phyloP scores from a whole-genome alignment of 2,329 filamentous ascomycete genomes.

The Fonsecaea multimorphosa region DNA sequence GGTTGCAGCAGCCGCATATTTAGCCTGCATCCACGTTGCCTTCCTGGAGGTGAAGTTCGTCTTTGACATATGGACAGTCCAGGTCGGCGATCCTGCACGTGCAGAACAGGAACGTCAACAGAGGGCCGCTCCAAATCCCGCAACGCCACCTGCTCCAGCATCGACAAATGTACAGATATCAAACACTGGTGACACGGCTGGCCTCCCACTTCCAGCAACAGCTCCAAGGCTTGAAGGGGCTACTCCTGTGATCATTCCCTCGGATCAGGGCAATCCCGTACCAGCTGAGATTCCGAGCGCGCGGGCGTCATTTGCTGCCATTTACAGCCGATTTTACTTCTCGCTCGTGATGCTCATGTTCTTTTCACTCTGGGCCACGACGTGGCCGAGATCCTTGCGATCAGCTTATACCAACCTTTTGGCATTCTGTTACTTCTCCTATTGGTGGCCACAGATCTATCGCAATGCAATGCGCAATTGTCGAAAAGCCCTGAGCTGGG shows the following conservation, averaged over 20 bases:
- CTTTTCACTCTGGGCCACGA: conserved; percentile 63
- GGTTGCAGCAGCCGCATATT: conserved; percentile 62
- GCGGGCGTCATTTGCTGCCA: conserved; percentile 60
- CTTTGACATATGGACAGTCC: conserved; percentile 71
- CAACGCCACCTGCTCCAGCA: conserved; percentile 15
- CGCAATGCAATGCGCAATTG: conserved; percentile 91
- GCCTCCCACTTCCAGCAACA: conserved; percentile 60
- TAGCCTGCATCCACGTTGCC: conserved; percentile 65
- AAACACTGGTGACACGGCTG: conserved; percentile 22
- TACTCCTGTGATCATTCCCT: conserved; percentile 64
- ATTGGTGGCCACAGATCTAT: conserved; percentile 91
- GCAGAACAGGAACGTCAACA: conserved; percentile 49
- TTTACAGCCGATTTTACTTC: conserved; percentile 69
- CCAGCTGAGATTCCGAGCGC: conserved; percentile 43
- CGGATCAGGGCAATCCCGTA: conserved; percentile 59
- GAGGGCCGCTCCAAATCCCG: conserved; percentile 24
- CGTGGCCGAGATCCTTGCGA: conserved; percentile 61
- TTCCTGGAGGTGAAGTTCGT: conserved; percentile 70
- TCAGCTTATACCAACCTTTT: conserved; percentile 66
- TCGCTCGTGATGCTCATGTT: conserved; percentile 64
- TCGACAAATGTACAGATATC: conserved; percentile 6
- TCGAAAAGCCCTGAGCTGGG: conserved; percentile 87
- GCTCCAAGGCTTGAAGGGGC: conserved; percentile 53
- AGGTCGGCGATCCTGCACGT: conserved; percentile 56
- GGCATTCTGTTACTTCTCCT: conserved; percentile 78